Conservation (phyloP, 1,284 basidiomycete genomes). For the Cystobasidiaceae sp. region DNA sequence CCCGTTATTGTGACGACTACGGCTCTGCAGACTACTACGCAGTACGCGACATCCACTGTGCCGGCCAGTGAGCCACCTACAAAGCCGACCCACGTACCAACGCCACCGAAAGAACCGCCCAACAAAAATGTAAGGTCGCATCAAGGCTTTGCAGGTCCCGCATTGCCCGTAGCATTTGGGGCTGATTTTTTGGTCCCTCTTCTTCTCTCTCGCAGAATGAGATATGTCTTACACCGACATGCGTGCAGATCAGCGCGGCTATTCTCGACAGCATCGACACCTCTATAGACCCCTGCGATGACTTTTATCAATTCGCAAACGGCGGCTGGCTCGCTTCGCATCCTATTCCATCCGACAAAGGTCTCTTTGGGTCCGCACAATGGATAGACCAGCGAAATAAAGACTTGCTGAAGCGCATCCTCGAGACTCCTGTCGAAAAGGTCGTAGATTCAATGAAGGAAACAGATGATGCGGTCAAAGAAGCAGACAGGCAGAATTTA, state of each 20-base stretch:
- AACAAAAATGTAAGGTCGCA: conserved; percentile 43
- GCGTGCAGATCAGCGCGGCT: conserved; percentile 74
- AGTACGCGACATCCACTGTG: conserved; percentile 35
- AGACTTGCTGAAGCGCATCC: conserved; percentile 32
- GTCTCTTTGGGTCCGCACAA: conserved; percentile 53
- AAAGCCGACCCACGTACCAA: conserved; percentile 35
- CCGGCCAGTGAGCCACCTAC: conserved; percentile 42
- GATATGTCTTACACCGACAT: conserved; percentile 70
- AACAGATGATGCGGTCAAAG: conserved; percentile 31
- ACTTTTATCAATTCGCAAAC: conserved; percentile 78
- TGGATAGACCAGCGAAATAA: conserved; percentile 49
- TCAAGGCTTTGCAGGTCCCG: conserved; percentile 41
- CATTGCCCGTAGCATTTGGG: no score
- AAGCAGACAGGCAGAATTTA: conserved; percentile 62
- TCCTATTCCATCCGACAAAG: conserved; percentile 78
- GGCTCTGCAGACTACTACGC: conserved; percentile 45
- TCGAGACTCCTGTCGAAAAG: conserved; percentile 11
- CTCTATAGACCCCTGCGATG: conserved; percentile 83
- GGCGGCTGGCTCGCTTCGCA: conserved; percentile 77
- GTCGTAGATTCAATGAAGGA: conserved; percentile 52
- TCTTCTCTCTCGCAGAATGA: conserved; percentile 47
- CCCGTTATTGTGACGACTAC: conserved; percentile 11
- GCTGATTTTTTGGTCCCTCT: conserved; percentile 37
- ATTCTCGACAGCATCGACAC: conserved; percentile 77
- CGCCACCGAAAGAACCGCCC: conserved; percentile 45